Evolutionary conservation across 352 stramenopile genomes (phyloP).

Genomic region (Globisporangium takayamanum): DNA sequence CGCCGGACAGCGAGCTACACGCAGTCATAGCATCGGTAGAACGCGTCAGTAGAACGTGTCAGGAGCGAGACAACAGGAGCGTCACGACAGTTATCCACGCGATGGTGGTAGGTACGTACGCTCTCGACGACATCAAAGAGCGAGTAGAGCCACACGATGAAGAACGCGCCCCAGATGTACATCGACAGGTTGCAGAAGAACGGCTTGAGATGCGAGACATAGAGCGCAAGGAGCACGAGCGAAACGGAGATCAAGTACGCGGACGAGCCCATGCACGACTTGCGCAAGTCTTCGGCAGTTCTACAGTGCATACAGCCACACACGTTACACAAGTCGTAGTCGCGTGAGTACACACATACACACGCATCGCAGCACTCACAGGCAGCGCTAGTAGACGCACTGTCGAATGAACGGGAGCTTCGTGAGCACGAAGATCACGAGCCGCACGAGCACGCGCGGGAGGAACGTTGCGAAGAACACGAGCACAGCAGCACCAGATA

Average conservation of each 20-base stretch:
- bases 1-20: slow-evolving; percentile 62
- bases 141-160: slow-evolving; percentile 86
- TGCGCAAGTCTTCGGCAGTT: slow-evolving; percentile 75
- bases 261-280: slow-evolving; percentile 69
- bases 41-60: too few relatives aligned
- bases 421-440: slow-evolving; percentile 83
- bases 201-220: slow-evolving; percentile 37
- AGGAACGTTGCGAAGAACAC: slow-evolving; percentile 87
- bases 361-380: neutral
- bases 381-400: slow-evolving; percentile 24
- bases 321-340: neutral
- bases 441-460: slow-evolving; percentile 71
- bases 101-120: slow-evolving; percentile 30
- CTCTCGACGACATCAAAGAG: slow-evolving; percentile 86
- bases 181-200: slow-evolving; percentile 75
- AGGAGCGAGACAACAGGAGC: neutral
- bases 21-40: slow-evolving; percentile 4
- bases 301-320: slow-evolving; percentile 18
- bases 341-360: neutral
- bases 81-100: neutral
- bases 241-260: slow-evolving; percentile 80
- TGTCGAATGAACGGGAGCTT: slow-evolving; percentile 82
- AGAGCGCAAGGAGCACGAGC: slow-evolving; percentile 59
- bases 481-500: slow-evolving; percentile 61
- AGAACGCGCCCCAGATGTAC: slow-evolving; percentile 88